Percentiles rank a stretch among this genome's conserved stretches.
These are phyloP conservation scores for Aspergillus aculeatinus DNA, from an alignment of 2,329 filamentous ascomycete species.

Conservation along the genomic window DNA sequence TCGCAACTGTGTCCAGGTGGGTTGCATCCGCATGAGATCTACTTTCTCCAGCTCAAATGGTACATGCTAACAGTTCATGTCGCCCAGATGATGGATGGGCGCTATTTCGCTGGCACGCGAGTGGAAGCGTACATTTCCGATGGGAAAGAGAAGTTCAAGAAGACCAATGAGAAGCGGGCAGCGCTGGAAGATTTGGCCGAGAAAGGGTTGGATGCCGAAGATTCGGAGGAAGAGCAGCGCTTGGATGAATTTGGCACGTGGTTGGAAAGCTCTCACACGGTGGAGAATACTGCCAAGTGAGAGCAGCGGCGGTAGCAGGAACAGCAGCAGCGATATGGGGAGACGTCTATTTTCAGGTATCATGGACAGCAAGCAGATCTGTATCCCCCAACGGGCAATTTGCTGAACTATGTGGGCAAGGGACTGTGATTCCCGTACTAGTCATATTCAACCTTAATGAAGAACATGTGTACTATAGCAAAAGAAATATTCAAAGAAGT, in stretches of 20 bases:
- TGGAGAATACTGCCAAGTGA: conserved; percentile 28
- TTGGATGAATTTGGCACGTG: conserved; percentile 52
- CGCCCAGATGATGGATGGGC: conserved; percentile 67
- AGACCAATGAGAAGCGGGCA: conserved; percentile 54
- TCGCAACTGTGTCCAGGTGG: conserved; percentile 62
- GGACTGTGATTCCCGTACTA: not conserved
- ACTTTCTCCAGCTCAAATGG: not conserved
- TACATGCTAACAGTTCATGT: conserved; percentile 9
- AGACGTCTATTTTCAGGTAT: not conserved
- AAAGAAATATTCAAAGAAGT: not conserved
- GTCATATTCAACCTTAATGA: not conserved
- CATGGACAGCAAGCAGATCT: not conserved
- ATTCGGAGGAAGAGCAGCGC: conserved; percentile 46
- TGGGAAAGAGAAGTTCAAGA: conserved; percentile 71
- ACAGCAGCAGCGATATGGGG: no score
- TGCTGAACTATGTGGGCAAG: not conserved
- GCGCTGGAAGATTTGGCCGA: conserved; percentile 49
- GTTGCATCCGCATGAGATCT: conserved; percentile 12
- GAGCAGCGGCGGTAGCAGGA: no score
- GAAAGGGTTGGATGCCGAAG: conserved; percentile 42
- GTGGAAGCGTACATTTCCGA: conserved; percentile 71
- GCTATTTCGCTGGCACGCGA: conserved; percentile 71
- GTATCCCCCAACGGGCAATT: not conserved
- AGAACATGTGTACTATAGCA: not conserved
- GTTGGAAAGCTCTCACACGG: conserved; percentile 37